Base-by-base conservation (phyloP, 257 asterid genomes). In the Mitragyna speciosa region DNA sequence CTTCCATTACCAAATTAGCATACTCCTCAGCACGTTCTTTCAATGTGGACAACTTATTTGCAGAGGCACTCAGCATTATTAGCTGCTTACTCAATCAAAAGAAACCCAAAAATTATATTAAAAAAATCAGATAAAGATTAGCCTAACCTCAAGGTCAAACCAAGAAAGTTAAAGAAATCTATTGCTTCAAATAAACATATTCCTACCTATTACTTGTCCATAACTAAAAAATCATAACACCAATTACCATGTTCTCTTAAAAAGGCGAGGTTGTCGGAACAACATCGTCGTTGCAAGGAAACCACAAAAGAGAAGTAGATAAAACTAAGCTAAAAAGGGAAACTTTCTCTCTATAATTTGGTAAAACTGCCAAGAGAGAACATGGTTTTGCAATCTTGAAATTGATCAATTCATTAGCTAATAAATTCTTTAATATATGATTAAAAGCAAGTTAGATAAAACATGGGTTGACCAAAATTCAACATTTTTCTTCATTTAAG, bases 21-120 rank as follows among this genome's bases (percentile, higher is more conserved):
- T 93, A 93, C 73, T 93, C 98, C 79, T 84, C 89, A 28, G 96
- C 98, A 86, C 92, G 96, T 90, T 93, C 96, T 86, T 90, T 92
- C 86, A 93, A 82, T 84, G 49, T 68, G 41, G 96, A 92, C 90
- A 94, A 82, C 86, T 94, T 94, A 89, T 94, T 94, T 64, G 98
- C 97, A 4, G 97, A 92, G 70, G 97, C 98, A 84, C 98, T 94
- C 88, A 94, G 79, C 96, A 91, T 84, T 78, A 94, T 91, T 83
- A 94, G 92, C 98, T 94, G 96, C 66, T 76, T 81, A 41, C 48
- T 54, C 36, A 45, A 67, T 51, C 7, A 48, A 58, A 56, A 45
- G 49, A 45, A 15, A 12, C n/a, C 36, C 68, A 20, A 41, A 72
- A 26, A n/a, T n/a, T n/a, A n/a, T n/a, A n/a, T n/a, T n/a, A 19